Conservation (phyloP, 2,329 filamentous ascomycete genomes). For the Nemania sp. region DNA sequence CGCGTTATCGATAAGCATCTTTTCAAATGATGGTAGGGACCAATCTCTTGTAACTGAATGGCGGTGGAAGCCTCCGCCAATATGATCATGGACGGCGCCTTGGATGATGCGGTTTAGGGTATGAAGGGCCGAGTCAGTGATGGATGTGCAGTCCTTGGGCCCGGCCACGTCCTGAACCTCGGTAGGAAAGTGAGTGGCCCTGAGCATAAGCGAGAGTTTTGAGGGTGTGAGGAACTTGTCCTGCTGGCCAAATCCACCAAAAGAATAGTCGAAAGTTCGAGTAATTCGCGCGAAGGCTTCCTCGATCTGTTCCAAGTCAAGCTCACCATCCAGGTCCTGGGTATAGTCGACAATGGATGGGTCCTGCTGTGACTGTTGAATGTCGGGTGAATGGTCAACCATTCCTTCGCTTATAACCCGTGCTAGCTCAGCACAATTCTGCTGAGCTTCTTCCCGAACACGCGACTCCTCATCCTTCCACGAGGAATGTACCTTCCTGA, state of each 20-base stretch:
- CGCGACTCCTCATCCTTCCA: conserved; percentile 89
- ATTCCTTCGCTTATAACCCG: conserved; percentile 88
- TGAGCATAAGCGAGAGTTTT: conserved; percentile 85
- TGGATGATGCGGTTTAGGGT: conserved; percentile 80
- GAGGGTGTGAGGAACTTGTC: conserved; percentile 93
- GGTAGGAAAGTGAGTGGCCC: conserved; percentile 76
- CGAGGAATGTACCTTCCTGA: conserved; percentile 78
- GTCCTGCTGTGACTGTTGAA: conserved; percentile 6
- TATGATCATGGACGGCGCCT: conserved; percentile 67
- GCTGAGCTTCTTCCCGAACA: conserved; percentile 84
- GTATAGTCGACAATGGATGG: conserved; percentile 42
- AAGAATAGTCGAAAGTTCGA: conserved; percentile 79
- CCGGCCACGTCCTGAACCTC: conserved; percentile 91
- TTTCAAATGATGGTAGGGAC: conserved; percentile 96
- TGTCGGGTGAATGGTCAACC: conserved; percentile 47
- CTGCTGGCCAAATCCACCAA: conserved; percentile 83
- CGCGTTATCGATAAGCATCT: conserved; percentile 94
- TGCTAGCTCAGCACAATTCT: conserved; percentile 82
- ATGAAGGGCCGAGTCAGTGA: conserved; percentile 81
- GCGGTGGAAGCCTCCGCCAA: conserved; percentile 70
- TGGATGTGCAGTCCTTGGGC: conserved; percentile 77
- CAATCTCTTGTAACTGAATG: conserved; percentile 94
- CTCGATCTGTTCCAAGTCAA: conserved; percentile 92
- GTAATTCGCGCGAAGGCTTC: conserved; percentile 87
- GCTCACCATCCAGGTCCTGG: conserved; percentile 68